Percentiles rank a stretch among this genome's conserved stretches.
These are phyloP conservation scores for Neurospora sp. DNA, from an alignment of 495 filamentous ascomycete genomes.

Conservation along the genomic window DNA sequence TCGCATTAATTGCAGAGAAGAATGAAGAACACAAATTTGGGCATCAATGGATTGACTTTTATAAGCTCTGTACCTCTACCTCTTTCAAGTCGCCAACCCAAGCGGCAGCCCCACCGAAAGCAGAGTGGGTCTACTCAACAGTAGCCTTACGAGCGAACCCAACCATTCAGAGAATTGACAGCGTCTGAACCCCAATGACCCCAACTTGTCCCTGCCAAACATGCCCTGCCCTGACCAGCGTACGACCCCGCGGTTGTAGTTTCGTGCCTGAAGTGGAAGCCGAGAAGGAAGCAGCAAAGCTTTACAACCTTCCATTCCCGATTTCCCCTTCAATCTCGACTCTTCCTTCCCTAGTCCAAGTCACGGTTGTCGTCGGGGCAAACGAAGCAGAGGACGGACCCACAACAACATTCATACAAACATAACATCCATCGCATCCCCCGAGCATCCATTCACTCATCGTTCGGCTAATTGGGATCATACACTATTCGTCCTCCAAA, in stretches of 20 bases:
- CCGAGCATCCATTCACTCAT: neutral
- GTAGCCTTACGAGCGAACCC: neutral
- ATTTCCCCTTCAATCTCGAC: neutral
- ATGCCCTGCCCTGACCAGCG: conserved; percentile 1
- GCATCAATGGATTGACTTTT: neutral
- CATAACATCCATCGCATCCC: neutral
- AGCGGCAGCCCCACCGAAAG: neutral
- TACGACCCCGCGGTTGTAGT: conserved; percentile 1
- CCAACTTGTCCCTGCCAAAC: neutral
- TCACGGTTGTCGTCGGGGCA: neutral
- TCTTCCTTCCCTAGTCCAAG: neutral
- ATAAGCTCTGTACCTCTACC: neutral
- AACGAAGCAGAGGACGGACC: neutral
- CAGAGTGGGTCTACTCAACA: neutral
- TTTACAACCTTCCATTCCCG: neutral
- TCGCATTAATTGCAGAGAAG: neutral
- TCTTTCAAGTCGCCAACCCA: neutral
- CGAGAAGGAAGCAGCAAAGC: neutral
- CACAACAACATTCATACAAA: neutral
- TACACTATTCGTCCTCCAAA: neutral
- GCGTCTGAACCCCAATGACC: neutral
- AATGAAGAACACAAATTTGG: neutral
- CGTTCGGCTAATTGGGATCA: neutral
- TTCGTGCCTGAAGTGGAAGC: neutral
- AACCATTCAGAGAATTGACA: neutral